Evolutionary conservation across 192 early-diverging fungal species (phyloP), one percentile per base, ranked within the genome.

Genomic region (Cetraspora pellucida): DNA sequence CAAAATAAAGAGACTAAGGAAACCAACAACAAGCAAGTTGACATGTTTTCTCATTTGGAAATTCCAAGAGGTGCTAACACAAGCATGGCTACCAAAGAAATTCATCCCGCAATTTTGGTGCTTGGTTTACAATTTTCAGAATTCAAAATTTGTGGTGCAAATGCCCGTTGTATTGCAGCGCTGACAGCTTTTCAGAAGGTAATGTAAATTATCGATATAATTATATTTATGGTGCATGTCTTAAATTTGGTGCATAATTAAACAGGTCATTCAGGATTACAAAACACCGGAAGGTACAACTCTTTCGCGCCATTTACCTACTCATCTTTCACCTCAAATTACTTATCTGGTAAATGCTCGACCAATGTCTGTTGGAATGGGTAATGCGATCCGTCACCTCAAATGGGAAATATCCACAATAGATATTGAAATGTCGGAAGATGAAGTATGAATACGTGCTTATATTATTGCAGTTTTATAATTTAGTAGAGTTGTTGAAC

Each of bases 301-400:
- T 0, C 88, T 99, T 55, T 88, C 90, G 44, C 83, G 96, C 63
- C 87, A 95, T 81, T 88, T 99, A 75, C 91, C 87, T 43, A 89
- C 87, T 27, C 87, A 97, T 74, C 77, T 99, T 59, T 90, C 91
- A 78, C 91, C 93, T 63, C 97, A 99, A 78, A 94, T 98, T 77
- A 93, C 90, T 74, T 97, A 95, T 77, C 81, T 99, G 54, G 88
- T 91, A 30, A 90, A 90, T 59, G 90, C 90, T 65, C 91, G 97
- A 30, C 88, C 91, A 7, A 89, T 98, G 87, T 93, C 94, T n/a
- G 89, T 95, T 37, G 93, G 93, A 80, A 98, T 99, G 96, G 91
- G 92, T 74, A 95, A 92, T 25, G 94, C 94, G 25, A 96, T 98
- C 72, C 88, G 95, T 50, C 91, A 89, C 74, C 81, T 99, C 49